phyloP scores from a whole-genome alignment of 1,139 yeast genomes.

The Lodderomyces jiufengensis region DNA sequence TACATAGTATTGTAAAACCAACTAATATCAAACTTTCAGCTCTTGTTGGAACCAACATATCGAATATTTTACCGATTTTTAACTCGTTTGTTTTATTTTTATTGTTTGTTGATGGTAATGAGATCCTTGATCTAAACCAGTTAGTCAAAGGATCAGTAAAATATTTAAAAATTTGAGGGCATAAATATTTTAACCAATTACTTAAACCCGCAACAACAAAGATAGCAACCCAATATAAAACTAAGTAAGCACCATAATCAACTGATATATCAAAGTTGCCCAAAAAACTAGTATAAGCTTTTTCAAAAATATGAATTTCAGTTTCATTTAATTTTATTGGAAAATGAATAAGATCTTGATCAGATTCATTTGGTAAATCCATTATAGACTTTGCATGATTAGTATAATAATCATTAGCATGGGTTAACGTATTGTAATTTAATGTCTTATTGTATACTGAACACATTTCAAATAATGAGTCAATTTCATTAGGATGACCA shows the following conservation, averaged over 20 bases:
- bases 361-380: conserved; percentile 18
- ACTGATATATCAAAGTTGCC: conserved; percentile 40
- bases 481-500: conserved; percentile 23
- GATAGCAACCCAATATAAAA: conserved; percentile 30
- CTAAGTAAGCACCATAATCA: conserved; percentile 28
- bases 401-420: conserved; percentile 40
- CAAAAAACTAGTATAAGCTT: conserved; percentile 33
- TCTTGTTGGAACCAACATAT: conserved; percentile 58
- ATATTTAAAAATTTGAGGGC: conserved; percentile 19
- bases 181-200: conserved; percentile 31
- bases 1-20: conserved; percentile 43
- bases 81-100: conserved; percentile 25
- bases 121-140: conserved; percentile 22
- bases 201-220: conserved; percentile 23
- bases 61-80: conserved; percentile 24
- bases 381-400: conserved; percentile 25
- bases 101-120: conserved; percentile 29
- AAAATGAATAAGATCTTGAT: conserved; percentile 16
- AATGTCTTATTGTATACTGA: conserved; percentile 23
- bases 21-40: conserved; percentile 51
- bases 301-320: conserved; percentile 16
- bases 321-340: conserved; percentile 28
- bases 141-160: conserved; percentile 25
- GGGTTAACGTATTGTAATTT: conserved; percentile 26
- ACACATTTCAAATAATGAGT: conserved; percentile 27